These are phyloP conservation scores for Penicillium herquei DNA, from an alignment of 495 filamentous ascomycete genomes.

Conservation along the genomic window DNA sequence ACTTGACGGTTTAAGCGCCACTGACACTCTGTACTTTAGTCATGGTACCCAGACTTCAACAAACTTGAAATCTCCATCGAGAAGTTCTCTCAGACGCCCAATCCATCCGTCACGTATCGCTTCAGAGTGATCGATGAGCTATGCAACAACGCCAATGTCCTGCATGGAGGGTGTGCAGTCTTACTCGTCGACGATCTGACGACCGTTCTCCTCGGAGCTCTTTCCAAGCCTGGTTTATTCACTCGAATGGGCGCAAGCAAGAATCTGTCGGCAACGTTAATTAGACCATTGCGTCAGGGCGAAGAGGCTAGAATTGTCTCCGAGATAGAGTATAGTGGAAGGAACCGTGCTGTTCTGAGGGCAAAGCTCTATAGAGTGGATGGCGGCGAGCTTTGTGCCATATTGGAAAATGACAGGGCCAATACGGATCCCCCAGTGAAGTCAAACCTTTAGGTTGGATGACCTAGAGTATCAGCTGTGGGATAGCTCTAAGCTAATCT, in stretches of 20 bases:
- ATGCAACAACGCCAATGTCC: background rate
- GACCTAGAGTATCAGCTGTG: no score
- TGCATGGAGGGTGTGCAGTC: slow-evolving; percentile 3
- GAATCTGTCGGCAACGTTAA: background rate
- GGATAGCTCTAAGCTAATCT: no score
- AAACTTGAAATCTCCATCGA: background rate
- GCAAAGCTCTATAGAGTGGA: slow-evolving; percentile 2
- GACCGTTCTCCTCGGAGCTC: slow-evolving; percentile 1
- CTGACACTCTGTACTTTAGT: background rate
- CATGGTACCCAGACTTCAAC: background rate
- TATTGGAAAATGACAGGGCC: background rate
- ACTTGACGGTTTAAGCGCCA: background rate
- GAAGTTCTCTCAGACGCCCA: background rate
- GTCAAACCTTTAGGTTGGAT: background rate
- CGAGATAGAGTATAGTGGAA: background rate
- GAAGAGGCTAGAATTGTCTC: background rate
- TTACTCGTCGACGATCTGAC: slow-evolving; percentile 3
- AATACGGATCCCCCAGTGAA: background rate
- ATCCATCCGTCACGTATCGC: background rate
- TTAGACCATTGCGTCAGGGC: background rate
- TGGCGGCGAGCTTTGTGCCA: background rate
- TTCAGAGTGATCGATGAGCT: slow-evolving; percentile 1
- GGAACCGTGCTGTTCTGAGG: background rate
- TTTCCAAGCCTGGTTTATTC: slow-evolving; percentile 2
- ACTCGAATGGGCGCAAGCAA: background rate